phyloP scores from a whole-genome alignment of 176 grass and related monocot genomes.

The Aegilops longissima region DNA sequence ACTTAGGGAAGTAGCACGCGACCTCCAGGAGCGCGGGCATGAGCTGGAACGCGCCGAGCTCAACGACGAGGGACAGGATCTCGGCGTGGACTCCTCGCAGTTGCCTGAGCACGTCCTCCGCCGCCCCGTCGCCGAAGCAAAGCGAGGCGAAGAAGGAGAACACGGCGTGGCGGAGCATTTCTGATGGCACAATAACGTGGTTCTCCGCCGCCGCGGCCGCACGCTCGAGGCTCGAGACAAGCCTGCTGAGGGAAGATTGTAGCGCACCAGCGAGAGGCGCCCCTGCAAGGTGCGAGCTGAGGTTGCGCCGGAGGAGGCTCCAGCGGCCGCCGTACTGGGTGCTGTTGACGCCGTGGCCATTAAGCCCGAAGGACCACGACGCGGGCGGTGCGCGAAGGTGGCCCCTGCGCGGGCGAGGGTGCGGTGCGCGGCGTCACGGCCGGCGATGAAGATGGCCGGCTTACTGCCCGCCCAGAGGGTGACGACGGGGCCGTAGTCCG shows the following conservation, averaged over 20 bases:
- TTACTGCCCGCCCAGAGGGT: not conserved
- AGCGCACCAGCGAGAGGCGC: not conserved
- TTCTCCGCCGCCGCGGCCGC: not conserved
- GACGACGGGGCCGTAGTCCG: conserved; percentile 11
- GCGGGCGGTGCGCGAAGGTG: conserved; percentile 2
- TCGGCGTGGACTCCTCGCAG: not conserved
- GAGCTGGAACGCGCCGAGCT: conserved; percentile 33
- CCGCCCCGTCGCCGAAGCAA: conserved; percentile 19
- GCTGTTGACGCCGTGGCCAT: conserved; percentile 11
- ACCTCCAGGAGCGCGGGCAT: not conserved
- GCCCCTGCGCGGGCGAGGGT: conserved; percentile 3
- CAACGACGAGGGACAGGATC: conserved; percentile 12
- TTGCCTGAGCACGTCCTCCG: not conserved
- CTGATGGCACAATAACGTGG: not conserved
- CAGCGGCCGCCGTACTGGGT: conserved; percentile 6
- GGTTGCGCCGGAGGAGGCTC: conserved; percentile 23
- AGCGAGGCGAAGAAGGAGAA: conserved; percentile 28
- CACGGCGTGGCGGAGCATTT: conserved; percentile 6
- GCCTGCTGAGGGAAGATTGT: not conserved
- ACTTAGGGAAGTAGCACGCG: not conserved
- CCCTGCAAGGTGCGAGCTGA: not conserved
- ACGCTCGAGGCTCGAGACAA: not conserved
- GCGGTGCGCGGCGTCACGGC: not conserved
- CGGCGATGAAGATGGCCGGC: conserved; percentile 16
- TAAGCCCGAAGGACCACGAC: not conserved